Base-by-base conservation (phyloP, 768 basidiomycete species). In the Rhodotorula paludigena region DNA sequence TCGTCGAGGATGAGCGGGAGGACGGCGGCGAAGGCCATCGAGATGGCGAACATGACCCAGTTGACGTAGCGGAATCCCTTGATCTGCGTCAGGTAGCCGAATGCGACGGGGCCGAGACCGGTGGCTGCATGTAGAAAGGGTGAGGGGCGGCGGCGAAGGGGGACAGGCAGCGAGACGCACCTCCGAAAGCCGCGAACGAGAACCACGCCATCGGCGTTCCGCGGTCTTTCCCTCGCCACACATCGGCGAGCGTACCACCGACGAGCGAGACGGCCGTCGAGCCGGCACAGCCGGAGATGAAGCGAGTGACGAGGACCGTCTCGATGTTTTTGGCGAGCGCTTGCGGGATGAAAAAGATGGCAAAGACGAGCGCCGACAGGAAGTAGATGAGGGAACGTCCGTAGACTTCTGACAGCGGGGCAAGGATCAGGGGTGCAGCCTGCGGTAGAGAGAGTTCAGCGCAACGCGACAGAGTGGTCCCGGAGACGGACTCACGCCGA, bases 151-250 rank as follows among this genome's bases (percentile, higher is more conserved):
- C 2, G 5, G 35, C 20, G n/a, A 10, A 33, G 51, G 20, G 25
- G 25, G 4, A 47, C 30, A 16, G 3, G 28, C 1, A 9, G 60
- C 25, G 33, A 3, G 48, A 36, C 54, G 38, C n/a, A 55, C 54
- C 35, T 14, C 82, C 83, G 16, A 90, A 74, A 0, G 85, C 87
- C 0, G 81, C 79, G 9, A 85, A 72, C 0, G 87, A 81, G 76
- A 89, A 93, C 2, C 88, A 75, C 0, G 87, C 81, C 88, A 91
- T 90, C 0, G 89, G 89, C 2, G 87, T n/a, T 1, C 71, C 78
- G 53, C 69, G 74, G 58, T 80, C 75, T 32, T 69, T 54, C 3
- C 76, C 75, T 0, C 63, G 32, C 72, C 75, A 81, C 15, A 80
- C 76, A 61, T 80, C 80, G 1, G 77, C 75, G 21, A 81, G 70